Evolutionary conservation across 805 yeast species (phyloP).

Genomic region (Zygoascus flipseniorum): DNA sequence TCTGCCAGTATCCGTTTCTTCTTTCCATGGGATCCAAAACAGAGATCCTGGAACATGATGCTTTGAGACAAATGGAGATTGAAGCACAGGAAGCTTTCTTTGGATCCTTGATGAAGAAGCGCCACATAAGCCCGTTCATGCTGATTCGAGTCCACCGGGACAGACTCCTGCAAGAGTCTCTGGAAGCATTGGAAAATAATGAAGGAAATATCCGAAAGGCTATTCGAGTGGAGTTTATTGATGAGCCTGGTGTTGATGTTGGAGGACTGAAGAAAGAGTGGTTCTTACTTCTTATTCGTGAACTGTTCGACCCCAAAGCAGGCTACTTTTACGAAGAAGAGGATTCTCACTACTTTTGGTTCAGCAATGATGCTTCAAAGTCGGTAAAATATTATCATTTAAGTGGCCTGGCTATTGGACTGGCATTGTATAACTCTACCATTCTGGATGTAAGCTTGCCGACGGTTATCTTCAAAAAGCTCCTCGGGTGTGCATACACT

Average conservation of each 20-base stretch:
- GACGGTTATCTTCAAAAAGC: constrained; percentile 61
- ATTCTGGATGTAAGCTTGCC: constrained; percentile 79
- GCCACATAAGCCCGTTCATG: constrained; percentile 59
- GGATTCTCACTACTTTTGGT: constrained; percentile 72
- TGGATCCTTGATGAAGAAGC: constrained; percentile 55
- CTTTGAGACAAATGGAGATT: constrained; percentile 69
- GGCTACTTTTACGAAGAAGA: constrained; percentile 61
- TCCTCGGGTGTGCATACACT: constrained; percentile 46
- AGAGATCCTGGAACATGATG: constrained; percentile 72
- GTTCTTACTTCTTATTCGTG: constrained; percentile 68
- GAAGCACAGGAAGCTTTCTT: constrained; percentile 87
- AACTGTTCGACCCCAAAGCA: constrained; percentile 57
- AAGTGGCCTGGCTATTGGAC: constrained; percentile 79
- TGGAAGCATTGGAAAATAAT: constrained; percentile 44
- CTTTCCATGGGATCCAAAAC: constrained; percentile 78
- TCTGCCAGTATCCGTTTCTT: constrained; percentile 80
- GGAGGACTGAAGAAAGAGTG: constrained; percentile 94
- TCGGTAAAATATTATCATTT: constrained; percentile 42
- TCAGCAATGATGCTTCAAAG: constrained; percentile 27
- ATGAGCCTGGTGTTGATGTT: constrained; percentile 91
- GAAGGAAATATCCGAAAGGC: constrained; percentile 60
- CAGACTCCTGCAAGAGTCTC: constrained; percentile 64
- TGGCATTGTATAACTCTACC: constrained; percentile 86
- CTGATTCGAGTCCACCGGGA: constrained; percentile 60
- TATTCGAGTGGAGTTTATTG: constrained; percentile 66